Evolutionary conservation across 352 stramenopile species (phyloP).

Genomic region (Globisporangium emineosum): DNA sequence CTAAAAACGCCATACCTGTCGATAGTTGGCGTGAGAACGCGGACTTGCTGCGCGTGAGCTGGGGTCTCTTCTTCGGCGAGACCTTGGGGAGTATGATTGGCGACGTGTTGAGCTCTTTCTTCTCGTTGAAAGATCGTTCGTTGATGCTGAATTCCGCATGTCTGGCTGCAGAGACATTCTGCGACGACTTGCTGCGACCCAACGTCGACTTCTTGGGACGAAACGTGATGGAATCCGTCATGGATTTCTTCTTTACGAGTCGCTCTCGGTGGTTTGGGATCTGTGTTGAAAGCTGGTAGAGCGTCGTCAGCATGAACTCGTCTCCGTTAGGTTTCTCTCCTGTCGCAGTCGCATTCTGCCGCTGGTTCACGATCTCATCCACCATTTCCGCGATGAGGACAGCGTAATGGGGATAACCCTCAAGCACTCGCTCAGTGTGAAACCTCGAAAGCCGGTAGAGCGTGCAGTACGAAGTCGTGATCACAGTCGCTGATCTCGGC

Average conservation of each 20-base stretch:
- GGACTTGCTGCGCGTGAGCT: constrained; percentile 27
- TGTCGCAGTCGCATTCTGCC: constrained; percentile 13
- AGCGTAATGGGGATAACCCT: constrained; percentile 58
- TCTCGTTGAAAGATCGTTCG: constrained; percentile 21
- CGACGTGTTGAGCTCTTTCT: constrained; percentile 11
- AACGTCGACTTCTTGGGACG: constrained; percentile 8
- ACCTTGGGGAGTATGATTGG: constrained; percentile 9
- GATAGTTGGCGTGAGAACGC: constrained; percentile 19
- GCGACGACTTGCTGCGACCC: constrained; percentile 49
- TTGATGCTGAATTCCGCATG: constrained; percentile 25
- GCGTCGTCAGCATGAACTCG: constrained; percentile 54
- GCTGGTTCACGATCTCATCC: constrained; percentile 47
- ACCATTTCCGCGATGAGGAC: constrained; percentile 35
- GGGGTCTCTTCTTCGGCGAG: neutral
- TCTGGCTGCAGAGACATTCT: constrained; percentile 28
- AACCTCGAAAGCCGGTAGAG: constrained; percentile 63
- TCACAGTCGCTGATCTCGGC: constrained; percentile 49
- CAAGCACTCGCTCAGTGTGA: constrained; percentile 54
- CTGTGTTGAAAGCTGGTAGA: constrained; percentile 40
- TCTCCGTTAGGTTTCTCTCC: constrained; percentile 14
- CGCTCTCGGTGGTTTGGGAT: constrained; percentile 4
- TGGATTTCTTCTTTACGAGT: constrained; percentile 9
- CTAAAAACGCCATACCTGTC: neutral
- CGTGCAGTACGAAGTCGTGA: constrained; percentile 61
- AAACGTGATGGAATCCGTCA: neutral